Evolutionary conservation across 2,329 filamentous ascomycete species (phyloP).

Genomic region (Botrytis deweyae): DNA sequence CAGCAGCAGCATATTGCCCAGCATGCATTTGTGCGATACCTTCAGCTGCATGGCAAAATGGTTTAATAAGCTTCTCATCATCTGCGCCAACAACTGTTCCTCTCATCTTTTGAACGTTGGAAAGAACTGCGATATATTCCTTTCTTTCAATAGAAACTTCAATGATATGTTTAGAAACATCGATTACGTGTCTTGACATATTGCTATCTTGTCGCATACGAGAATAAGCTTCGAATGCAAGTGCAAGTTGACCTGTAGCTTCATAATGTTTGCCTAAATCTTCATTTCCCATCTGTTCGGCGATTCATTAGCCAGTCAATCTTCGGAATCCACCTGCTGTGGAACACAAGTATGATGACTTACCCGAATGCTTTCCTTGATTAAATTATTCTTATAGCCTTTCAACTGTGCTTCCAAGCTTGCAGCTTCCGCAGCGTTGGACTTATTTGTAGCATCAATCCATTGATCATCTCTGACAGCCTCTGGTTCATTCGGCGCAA

Average conservation of each 20-base stretch:
- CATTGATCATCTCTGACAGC: slow-evolving; percentile 68
- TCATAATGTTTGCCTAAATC: slow-evolving; percentile 85
- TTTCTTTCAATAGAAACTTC: slow-evolving; percentile 72
- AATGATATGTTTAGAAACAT: slow-evolving; percentile 77
- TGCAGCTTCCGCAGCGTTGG: slow-evolving; percentile 67
- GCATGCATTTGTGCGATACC: slow-evolving; percentile 61
- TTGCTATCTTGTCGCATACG: slow-evolving; percentile 91
- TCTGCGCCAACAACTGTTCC: slow-evolving; percentile 44
- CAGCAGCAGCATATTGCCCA: slow-evolving; percentile 64
- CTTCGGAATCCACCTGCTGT: not conserved
- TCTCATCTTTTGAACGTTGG: slow-evolving; percentile 66
- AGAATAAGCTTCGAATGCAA: slow-evolving; percentile 73
- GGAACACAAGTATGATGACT: slow-evolving; percentile 30
- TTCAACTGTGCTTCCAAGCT: slow-evolving; percentile 84
- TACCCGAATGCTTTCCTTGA: slow-evolving; percentile 95
- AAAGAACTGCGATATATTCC: slow-evolving; percentile 71
- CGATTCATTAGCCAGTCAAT: not conserved
- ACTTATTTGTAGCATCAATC: slow-evolving; percentile 66
- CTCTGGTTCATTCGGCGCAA: slow-evolving; percentile 66
- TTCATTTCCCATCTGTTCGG: slow-evolving; percentile 81
- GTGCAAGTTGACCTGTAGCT: slow-evolving; percentile 68
- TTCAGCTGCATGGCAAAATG: slow-evolving; percentile 56
- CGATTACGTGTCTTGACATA: slow-evolving; percentile 76
- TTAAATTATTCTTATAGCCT: slow-evolving; percentile 92
- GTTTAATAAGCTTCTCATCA: slow-evolving; percentile 49